phyloP scores from a whole-genome alignment of 129 eudicot species.

The Centaurea solstitialis region DNA sequence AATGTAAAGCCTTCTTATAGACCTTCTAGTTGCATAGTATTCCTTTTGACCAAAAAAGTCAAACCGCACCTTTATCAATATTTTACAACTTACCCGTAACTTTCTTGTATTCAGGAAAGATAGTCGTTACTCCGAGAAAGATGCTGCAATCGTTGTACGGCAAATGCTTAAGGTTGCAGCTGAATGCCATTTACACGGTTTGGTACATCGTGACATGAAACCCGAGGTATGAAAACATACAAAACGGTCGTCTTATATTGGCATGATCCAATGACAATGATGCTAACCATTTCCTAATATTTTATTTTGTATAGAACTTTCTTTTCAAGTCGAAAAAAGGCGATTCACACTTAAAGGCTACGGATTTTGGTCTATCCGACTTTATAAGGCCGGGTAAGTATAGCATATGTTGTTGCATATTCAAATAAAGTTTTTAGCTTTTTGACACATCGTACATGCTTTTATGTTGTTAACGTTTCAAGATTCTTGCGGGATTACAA shows the following conservation, averaged over 20 bases:
- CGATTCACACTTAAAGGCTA: constrained; percentile 87
- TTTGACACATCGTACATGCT: neutral
- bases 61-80: neutral
- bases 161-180: constrained; percentile 99
- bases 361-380: constrained; percentile 96
- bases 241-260: neutral
- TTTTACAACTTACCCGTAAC: constrained; percentile 9
- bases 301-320: constrained; percentile 62
- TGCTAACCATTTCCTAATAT: constrained; percentile 7
- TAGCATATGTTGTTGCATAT: neutral
- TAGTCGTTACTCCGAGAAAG: constrained; percentile 93
- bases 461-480: neutral
- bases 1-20: neutral
- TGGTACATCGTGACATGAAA: constrained; percentile 99
- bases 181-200: constrained; percentile 94
- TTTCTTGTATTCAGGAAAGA: constrained; percentile 69
- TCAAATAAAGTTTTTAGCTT: neutral
- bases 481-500: neutral
- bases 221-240: constrained; percentile 70
- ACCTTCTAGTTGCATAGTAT: neutral
- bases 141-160: constrained; percentile 89
- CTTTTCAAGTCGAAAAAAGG: constrained; percentile 79
- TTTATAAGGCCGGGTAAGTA: constrained; percentile 87
- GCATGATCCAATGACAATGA: neutral
- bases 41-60: constrained; percentile 14